Evolutionary conservation across 23 red algal species (phyloP).

Genomic region (Gracilaria gracilis): DNA sequence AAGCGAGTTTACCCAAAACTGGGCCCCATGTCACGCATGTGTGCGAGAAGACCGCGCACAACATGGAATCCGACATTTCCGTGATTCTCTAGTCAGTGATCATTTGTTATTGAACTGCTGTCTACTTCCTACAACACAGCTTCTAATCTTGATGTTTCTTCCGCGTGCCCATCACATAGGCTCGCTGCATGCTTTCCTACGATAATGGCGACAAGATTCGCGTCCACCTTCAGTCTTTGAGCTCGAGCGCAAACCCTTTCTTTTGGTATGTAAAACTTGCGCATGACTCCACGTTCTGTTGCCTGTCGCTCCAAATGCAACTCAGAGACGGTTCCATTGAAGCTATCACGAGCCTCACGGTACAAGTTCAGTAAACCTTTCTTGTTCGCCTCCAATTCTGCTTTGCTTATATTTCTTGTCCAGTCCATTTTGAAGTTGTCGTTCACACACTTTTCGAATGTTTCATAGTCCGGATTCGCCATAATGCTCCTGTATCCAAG

Average conservation of each 20-base stretch:
- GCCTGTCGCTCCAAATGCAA: conserved; percentile 19
- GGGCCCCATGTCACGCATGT: conserved; percentile 57
- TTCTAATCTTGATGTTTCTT: conserved; percentile 21
- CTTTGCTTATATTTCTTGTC: neutral
- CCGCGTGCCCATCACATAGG: conserved; percentile 26
- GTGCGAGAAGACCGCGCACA: conserved; percentile 45
- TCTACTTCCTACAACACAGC: neutral
- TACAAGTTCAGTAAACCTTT: conserved; percentile 50
- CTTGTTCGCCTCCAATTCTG: conserved; percentile 44
- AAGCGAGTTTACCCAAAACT: conserved; percentile 57
- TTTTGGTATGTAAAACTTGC: conserved; percentile 42
- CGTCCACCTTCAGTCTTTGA: conserved; percentile 41
- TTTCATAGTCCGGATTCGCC: conserved; percentile 63
- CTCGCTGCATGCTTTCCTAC: conserved; percentile 41
- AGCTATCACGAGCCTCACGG: conserved; percentile 31
- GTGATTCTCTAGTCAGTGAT: neutral
- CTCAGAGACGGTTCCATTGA: conserved; percentile 35
- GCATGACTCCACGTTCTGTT: neutral
- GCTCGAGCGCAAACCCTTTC: conserved; percentile 57
- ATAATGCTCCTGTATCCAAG: conserved; percentile 58
- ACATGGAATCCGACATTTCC: conserved; percentile 65
- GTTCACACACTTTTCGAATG: conserved; percentile 62
- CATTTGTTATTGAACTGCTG: neutral
- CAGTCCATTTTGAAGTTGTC: conserved; percentile 55
- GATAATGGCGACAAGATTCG: conserved; percentile 36